Evolutionary conservation across 345 rosid genomes (phyloP), one percentile per base, ranked within the genome.

Genomic region (Eucalyptus decipiens): DNA sequence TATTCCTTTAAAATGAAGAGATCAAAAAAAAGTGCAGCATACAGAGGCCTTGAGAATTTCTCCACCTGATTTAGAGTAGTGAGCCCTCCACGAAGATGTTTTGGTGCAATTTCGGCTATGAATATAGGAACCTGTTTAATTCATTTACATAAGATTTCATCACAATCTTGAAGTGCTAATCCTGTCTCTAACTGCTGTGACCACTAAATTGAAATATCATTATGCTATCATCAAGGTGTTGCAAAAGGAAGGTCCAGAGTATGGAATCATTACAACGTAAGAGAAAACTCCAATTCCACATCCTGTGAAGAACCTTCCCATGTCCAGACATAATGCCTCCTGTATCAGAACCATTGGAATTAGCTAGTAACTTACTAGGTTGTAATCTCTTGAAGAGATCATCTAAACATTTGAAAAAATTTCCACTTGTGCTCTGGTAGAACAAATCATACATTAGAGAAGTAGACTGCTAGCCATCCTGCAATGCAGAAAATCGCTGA

Each of bases 71-170:
- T 97, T 86, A 96, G 88, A 62, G 99, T 94, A 69, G 99, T 95
- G 69, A 97, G 97, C 69, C 97, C 98, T 88, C 99, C 98, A 13
- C 99, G 92, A 26, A 96, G 98, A 93, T 96, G 93, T 94, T 94
- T 96, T 17, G 99, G 99, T 13, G 99, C 92, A 89, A 97, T 96
- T 93, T 97, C 99, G 86, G 99, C 97, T 86, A 97, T 95, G 88
- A 91, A 97, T 54, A 97, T 93, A 7, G 99, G 99, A 17, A 97
- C 94, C 99, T 96, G 92, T 86, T 88, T 58, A 67, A 72, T 51
- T 19, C 52, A 23, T 18, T 40, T 19, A 10, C 56, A 86, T 86
- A n/a, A 28, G 12, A 11, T 32, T 86, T 40, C 47, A 21, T 40
- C 24, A 76, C 24, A 76, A 76, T 76, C 85, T 10, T 40, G 8